A percentile compares a stretch with the other conserved stretches of the same genome.
Conservation (phyloP, 179 eudicot genomes). For the Silene vulgaris region DNA sequence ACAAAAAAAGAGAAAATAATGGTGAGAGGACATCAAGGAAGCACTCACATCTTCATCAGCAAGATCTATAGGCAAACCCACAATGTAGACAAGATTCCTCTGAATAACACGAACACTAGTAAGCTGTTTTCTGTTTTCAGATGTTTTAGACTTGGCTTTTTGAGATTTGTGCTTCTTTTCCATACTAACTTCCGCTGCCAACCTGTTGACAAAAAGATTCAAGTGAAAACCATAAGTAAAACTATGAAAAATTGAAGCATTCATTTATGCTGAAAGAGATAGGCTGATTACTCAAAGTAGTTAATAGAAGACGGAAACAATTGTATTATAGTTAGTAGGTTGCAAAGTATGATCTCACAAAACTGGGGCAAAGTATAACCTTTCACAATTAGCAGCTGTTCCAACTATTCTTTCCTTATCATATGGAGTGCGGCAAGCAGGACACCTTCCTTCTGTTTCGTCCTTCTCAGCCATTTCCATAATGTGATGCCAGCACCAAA, state of each 20-base stretch:
- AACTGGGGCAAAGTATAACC: constrained; percentile 30
- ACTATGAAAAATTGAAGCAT: not conserved
- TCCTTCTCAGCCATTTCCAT: constrained; percentile 98
- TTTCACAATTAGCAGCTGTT: constrained; percentile 51
- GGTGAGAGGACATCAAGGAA: not conserved
- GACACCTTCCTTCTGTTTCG: constrained; percentile 76
- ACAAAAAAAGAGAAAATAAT: not conserved
- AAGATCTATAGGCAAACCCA: constrained; percentile 74
- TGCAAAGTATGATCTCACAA: constrained; percentile 5
- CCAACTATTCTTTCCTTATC: constrained; percentile 81
- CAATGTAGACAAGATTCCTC: constrained; percentile 80
- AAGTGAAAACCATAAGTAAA: not conserved
- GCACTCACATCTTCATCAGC: constrained; percentile 84
- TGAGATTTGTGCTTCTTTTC: constrained; percentile 68
- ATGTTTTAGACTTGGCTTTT: constrained; percentile 54
- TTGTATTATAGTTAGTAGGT: not conserved
- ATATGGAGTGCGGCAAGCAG: constrained; percentile 76
- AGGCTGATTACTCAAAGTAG: not conserved
- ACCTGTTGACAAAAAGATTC: constrained; percentile 29
- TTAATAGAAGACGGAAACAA: not conserved
- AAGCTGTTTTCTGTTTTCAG: constrained; percentile 82
- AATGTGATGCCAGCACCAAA: constrained; percentile 99
- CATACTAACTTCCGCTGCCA: constrained; percentile 56
- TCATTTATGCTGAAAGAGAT: not conserved
- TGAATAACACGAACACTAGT: constrained; percentile 84